A percentile compares a stretch with the other conserved stretches of the same genome.
Evolutionary conservation across 1,284 basidiomycete genomes (phyloP).

Genomic region (Porphyrellus sp.): DNA sequence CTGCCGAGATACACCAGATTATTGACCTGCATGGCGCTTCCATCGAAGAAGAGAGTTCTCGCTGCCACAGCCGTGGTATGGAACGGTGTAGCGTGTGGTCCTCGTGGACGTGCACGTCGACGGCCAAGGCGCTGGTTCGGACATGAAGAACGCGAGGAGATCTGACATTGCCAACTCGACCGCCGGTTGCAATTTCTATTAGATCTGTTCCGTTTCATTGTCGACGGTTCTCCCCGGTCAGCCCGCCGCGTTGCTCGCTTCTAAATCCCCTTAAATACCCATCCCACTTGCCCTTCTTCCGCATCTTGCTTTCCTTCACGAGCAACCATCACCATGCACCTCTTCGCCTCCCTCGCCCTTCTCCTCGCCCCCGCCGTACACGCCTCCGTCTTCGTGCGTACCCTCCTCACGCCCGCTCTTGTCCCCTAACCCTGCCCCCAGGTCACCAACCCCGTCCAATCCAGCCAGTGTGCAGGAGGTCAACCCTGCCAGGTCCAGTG

Average conservation of each 20-base stretch:
- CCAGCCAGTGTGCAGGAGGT: slow-evolving; percentile 49
- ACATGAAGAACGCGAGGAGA: slow-evolving; percentile 20
- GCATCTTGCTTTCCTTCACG: neutral
- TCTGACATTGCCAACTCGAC: slow-evolving; percentile 1
- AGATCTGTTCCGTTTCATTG: slow-evolving; percentile 11
- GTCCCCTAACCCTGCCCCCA: slow-evolving; percentile 23
- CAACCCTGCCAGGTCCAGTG: slow-evolving; percentile 53
- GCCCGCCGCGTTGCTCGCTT: slow-evolving; percentile 24
- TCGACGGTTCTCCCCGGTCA: neutral
- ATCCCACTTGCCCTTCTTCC: neutral
- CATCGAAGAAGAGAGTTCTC: too few species aligned
- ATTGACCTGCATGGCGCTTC: too few species aligned
- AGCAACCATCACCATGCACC: slow-evolving; percentile 17
- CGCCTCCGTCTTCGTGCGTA: slow-evolving; percentile 29
- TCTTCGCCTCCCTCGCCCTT: slow-evolving; percentile 8
- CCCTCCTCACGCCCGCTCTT: rapidly evolving
- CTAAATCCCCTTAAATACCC: slow-evolving; percentile 30
- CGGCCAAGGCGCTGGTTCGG: slow-evolving; percentile 9
- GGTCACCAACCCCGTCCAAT: slow-evolving; percentile 48
- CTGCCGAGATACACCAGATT: too few species aligned
- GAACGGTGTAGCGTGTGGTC: slow-evolving; percentile 5
- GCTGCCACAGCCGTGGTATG: too few species aligned
- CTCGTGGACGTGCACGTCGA: too few species aligned
- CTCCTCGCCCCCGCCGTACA: slow-evolving; percentile 17
- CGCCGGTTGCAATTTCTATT: neutral